Evolutionary conservation across 768 basidiomycete species (phyloP), one percentile per base, ranked within the genome.

Genomic region (Russula lepida): DNA sequence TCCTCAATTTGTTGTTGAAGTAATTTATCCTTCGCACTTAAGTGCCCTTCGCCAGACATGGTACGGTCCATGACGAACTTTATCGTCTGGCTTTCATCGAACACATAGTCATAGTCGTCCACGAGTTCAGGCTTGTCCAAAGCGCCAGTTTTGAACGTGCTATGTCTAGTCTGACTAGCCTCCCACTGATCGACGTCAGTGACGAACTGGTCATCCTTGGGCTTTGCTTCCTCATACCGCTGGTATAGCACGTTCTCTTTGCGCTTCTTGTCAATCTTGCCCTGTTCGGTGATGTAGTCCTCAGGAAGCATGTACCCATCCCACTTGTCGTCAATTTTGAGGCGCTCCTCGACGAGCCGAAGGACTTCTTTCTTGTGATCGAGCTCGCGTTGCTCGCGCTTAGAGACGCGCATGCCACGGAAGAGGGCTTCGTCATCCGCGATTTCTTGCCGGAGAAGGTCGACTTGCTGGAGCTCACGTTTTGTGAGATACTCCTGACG

Each of bases 161-260:
- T 92, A 69, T 92, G 86, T 58, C 81, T 79, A 27, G 93, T 89
- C 74, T 99, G 97, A 73, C 83, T 82, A 49, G 86, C 87, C 74
- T 99, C 97, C 93, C 94, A 99, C 72, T 95, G 92, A 73, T 99
- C 97, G 58, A 98, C 84, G 68, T 99, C 97, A 1, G 95, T 98
- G 3, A 92, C 84, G 71, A 98, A 98, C 68, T 95, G 88, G 71
- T 93, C 93, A 63, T 92, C 92, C 71, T 92, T 89, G 0, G 85
- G 87, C 70, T 88, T 90, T 9, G 88, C 88, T 55, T 99, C 97
- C 69, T 97, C 91, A 69, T 99, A 98, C 41, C 97, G 92, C 68
- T 89, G 82, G 72, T 97, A 98, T 54, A 99, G 73, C 0, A 89
- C 94, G 65, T 88, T 88, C 71, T 93, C 84, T 70, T 97, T 94